Conservation (phyloP, 139 green algal species). For the Nannochloris sp. region DNA sequence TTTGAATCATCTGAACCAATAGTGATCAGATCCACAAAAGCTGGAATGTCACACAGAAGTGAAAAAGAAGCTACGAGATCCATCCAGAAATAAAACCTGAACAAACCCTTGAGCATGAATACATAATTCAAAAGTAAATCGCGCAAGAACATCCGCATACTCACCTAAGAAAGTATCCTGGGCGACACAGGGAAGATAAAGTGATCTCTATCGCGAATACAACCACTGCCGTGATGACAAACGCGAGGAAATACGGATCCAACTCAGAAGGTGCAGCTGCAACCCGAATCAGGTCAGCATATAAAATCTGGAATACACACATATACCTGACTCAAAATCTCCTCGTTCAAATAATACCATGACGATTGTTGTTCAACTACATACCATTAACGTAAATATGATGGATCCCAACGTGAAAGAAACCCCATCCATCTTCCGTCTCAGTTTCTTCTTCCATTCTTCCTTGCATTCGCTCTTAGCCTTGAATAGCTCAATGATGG, state of each 20-base stretch:
- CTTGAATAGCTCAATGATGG: not conserved
- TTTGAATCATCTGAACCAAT: not conserved
- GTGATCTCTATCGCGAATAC: slow-evolving; percentile 56
- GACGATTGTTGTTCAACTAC: not conserved
- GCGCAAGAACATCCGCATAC: not conserved
- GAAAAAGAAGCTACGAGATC: slow-evolving; percentile 66
- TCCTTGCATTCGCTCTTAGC: not conserved
- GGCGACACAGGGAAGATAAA: slow-evolving; percentile 18
- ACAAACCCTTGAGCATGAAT: not conserved
- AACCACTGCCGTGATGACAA: slow-evolving; percentile 26
- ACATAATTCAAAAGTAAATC: too few relatives aligned
- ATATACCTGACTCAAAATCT: not conserved
- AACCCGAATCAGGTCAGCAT: slow-evolving; percentile 14
- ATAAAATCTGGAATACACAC: slow-evolving; percentile 17
- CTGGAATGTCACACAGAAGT: slow-evolving; percentile 63
- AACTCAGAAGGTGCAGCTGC: slow-evolving; percentile 6
- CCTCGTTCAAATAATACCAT: not conserved
- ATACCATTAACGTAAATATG: slow-evolving; percentile 12
- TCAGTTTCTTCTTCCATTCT: slow-evolving; percentile 8
- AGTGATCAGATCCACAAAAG: slow-evolving; percentile 24
- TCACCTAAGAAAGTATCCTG: slow-evolving; percentile 51
- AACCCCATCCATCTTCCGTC: slow-evolving; percentile 3
- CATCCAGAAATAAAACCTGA: slow-evolving; percentile 84
- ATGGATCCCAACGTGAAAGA: slow-evolving; percentile 10
- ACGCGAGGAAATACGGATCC: slow-evolving; percentile 16